A percentile compares a stretch with the other conserved stretches of the same genome.
Evolutionary conservation across 371 early-diverging fungal species (phyloP).

Genomic region (Batrachochytrium dendrobatidis): DNA sequence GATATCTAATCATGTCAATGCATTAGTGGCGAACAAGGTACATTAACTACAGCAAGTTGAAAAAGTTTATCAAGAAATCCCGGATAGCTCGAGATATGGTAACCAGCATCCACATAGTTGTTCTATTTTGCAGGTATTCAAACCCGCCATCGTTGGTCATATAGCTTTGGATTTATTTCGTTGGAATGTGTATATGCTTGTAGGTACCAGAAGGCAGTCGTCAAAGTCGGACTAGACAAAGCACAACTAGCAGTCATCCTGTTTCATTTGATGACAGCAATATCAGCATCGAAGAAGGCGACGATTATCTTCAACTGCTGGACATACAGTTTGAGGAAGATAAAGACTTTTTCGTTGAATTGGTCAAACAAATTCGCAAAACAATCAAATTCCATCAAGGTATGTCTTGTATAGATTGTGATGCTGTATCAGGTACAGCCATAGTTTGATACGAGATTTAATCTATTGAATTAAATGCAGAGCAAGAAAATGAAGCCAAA

Average conservation of each 20-base stretch:
- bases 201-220: too few species aligned
- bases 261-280: not conserved
- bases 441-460: not conserved
- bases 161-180: too few species aligned
- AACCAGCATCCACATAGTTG: not conserved
- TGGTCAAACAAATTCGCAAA: slow-evolving; percentile 1
- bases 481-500: not conserved
- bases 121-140: not conserved
- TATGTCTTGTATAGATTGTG: not conserved
- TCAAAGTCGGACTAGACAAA: not conserved
- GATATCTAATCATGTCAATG: not conserved
- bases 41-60: slow-evolving; percentile 24
- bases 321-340: not conserved
- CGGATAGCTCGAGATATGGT: slow-evolving; percentile 6
- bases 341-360: slow-evolving; percentile 1
- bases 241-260: not conserved
- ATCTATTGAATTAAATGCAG: not conserved
- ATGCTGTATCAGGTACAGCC: not conserved
- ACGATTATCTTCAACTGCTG: not conserved
- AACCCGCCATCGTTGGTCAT: not conserved
- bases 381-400: not conserved
- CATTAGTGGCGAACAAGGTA: slow-evolving; percentile 22
- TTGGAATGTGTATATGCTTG: too few species aligned
- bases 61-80: slow-evolving; percentile 20
- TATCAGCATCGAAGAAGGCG: not conserved